These are phyloP conservation scores for Pseudogymnoascus sp. DNA, from an alignment of 2,329 filamentous ascomycete genomes.

Conservation along the genomic window DNA sequence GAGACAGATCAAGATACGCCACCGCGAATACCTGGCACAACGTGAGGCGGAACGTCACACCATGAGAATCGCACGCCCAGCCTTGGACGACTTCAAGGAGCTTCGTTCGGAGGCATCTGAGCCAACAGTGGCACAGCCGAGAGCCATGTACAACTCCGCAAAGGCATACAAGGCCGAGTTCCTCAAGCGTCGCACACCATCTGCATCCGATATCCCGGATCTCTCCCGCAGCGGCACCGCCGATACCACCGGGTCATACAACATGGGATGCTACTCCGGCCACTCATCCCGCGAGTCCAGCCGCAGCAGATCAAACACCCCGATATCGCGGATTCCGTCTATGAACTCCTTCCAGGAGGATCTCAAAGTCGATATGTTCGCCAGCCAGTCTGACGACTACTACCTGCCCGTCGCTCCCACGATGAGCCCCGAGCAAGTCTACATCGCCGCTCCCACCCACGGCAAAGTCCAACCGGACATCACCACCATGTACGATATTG, in stretches of 20 bases:
- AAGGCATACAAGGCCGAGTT: slow-evolving; percentile 16
- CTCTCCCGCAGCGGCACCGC: slow-evolving; percentile 26
- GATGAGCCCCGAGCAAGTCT: slow-evolving; percentile 9
- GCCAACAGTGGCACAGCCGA: slow-evolving; percentile 19
- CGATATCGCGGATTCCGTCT: background rate
- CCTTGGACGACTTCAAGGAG: background rate
- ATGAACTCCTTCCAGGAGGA: slow-evolving; percentile 1
- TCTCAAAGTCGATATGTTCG: slow-evolving; percentile 2
- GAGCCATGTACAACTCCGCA: slow-evolving; percentile 14
- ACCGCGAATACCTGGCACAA: slow-evolving; percentile 20
- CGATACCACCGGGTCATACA: slow-evolving; percentile 19
- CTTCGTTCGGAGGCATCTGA: slow-evolving; percentile 6
- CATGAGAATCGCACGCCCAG: slow-evolving; percentile 19
- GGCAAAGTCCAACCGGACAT: slow-evolving; percentile 7
- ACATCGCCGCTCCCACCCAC: slow-evolving; percentile 7
- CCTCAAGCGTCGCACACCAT: slow-evolving; percentile 20
- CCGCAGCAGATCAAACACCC: slow-evolving; percentile 6
- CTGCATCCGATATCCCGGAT: slow-evolving; percentile 27
- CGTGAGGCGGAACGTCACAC: slow-evolving; percentile 15
- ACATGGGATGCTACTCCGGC: slow-evolving; percentile 25
- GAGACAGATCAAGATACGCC: slow-evolving; percentile 18
- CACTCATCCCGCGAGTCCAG: slow-evolving; percentile 23
- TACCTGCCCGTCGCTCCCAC: background rate
- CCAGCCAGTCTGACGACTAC: background rate
- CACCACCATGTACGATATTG: slow-evolving; percentile 7